Percentiles rank a stretch among this genome's conserved stretches.
These are phyloP conservation scores for Phytopythium sindhum DNA, from an alignment of 352 stramenopile genomes.

Conservation along the genomic window DNA sequence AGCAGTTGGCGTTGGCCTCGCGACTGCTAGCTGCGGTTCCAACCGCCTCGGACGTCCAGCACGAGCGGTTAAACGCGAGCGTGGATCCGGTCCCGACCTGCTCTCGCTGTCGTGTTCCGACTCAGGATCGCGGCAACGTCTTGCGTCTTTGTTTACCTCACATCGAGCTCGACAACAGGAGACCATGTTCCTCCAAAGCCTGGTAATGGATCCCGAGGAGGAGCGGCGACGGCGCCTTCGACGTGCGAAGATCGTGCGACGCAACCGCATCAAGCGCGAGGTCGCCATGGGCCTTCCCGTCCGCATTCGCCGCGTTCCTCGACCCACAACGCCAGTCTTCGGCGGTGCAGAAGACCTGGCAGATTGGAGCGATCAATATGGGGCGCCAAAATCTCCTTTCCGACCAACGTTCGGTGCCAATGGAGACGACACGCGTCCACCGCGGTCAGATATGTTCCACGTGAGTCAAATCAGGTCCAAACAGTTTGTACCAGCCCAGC, in stretches of 20 bases:
- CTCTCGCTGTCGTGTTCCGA: not conserved
- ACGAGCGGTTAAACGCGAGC: not conserved
- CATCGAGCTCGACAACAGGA: not conserved
- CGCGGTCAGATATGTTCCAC: constrained; percentile 6
- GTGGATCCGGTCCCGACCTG: not conserved
- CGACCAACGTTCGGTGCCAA: constrained; percentile 24
- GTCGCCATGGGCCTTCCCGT: constrained; percentile 34
- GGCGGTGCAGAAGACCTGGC: constrained; percentile 4
- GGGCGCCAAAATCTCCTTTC: constrained; percentile 9
- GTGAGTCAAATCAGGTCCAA: not conserved
- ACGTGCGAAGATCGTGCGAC: constrained; percentile 50
- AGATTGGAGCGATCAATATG: constrained; percentile 2
- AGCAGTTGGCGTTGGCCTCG: constrained; percentile 1
- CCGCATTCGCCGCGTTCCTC: constrained; percentile 14
- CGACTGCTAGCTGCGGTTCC: not conserved
- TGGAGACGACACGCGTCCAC: constrained; percentile 1
- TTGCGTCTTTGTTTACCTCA: not conserved
- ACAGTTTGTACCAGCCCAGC: not conserved
- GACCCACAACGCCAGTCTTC: constrained; percentile 10
- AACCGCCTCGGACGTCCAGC: constrained; percentile 1
- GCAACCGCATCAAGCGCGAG: constrained; percentile 62
- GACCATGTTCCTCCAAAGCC: constrained; percentile 43
- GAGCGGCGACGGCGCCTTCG: constrained; percentile 33
- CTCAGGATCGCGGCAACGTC: not conserved
- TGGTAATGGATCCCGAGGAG: constrained; percentile 52